These are phyloP conservation scores for Phylloboletellus chloephorus DNA, from an alignment of 1,284 basidiomycete species.

Conservation along the genomic window DNA sequence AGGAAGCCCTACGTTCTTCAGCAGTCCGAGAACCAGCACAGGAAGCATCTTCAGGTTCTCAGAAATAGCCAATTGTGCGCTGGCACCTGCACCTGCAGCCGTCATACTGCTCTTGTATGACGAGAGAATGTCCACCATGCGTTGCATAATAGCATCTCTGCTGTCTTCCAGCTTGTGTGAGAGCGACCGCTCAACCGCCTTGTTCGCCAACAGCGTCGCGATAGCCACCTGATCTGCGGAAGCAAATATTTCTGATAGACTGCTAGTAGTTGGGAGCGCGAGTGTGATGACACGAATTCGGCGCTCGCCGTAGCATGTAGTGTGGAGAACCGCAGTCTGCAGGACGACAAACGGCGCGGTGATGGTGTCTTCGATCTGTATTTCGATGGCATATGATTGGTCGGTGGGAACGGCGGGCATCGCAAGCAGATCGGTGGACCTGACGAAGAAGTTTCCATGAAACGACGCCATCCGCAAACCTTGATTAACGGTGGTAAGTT, in stretches of 20 bases:
- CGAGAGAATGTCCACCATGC: constrained; percentile 83
- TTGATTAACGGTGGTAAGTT: constrained; percentile 26
- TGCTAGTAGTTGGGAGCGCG: constrained; percentile 90
- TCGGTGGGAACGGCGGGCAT: constrained; percentile 96
- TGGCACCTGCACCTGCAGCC: constrained; percentile 85
- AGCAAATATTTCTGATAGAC: constrained; percentile 90
- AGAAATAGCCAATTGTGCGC: constrained; percentile 87
- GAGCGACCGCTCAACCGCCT: constrained; percentile 91
- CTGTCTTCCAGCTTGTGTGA: constrained; percentile 92
- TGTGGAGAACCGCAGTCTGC: constrained; percentile 95
- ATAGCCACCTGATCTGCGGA: constrained; percentile 94
- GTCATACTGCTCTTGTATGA: constrained; percentile 98
- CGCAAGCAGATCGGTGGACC: constrained; percentile 94
- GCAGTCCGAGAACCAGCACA: constrained; percentile 79
- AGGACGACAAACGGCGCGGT: constrained; percentile 91
- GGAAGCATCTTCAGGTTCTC: constrained; percentile 95
- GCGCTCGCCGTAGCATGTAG: constrained; percentile 92
- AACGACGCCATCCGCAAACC: constrained; percentile 95
- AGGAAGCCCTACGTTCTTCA: constrained; percentile 79
- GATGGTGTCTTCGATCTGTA: constrained; percentile 96
- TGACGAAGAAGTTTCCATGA: constrained; percentile 99
- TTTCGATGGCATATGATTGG: constrained; percentile 95
- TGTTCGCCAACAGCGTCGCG: constrained; percentile 87
- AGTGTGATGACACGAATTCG: constrained; percentile 94
- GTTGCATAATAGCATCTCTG: constrained; percentile 86